phyloP scores from a whole-genome alignment of 495 filamentous ascomycete species.

The Xylaria telfairii region DNA sequence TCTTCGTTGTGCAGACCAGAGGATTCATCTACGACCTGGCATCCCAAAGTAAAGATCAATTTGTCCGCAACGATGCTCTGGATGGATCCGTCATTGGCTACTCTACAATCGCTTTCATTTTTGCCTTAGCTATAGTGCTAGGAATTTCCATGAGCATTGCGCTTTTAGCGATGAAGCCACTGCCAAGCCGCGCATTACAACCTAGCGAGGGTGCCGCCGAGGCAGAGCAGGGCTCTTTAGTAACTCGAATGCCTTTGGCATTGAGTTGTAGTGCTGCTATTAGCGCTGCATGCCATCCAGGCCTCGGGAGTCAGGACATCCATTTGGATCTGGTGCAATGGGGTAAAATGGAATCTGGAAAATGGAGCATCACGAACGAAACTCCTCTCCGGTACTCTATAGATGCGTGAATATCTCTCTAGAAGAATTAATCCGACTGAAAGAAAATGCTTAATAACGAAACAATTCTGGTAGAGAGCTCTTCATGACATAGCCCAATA shows the following conservation, averaged over 20 bases:
- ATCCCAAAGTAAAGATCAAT: neutral
- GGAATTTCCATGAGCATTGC: neutral
- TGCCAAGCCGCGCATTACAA: neutral
- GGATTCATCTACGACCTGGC: neutral
- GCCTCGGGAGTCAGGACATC: neutral
- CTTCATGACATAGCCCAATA: too few relatives aligned
- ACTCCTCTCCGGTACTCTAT: neutral
- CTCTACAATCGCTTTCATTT: neutral
- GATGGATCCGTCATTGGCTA: neutral
- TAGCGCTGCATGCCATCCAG: neutral
- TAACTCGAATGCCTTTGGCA: constrained; percentile 3
- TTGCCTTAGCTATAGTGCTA: neutral
- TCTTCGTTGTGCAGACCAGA: neutral
- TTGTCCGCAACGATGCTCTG: neutral
- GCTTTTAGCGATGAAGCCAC: neutral
- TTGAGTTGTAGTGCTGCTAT: neutral
- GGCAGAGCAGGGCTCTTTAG: neutral
- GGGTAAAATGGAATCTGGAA: neutral
- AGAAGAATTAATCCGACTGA: too few relatives aligned
- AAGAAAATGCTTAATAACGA: too few relatives aligned
- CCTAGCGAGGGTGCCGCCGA: neutral
- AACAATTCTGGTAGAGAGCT: too few relatives aligned
- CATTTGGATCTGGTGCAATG: neutral
- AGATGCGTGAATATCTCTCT: neutral
- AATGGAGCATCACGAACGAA: constrained; percentile 8